phyloP scores from a whole-genome alignment of 768 basidiomycete species.

The Lanmaoa pseudosensibilis region DNA sequence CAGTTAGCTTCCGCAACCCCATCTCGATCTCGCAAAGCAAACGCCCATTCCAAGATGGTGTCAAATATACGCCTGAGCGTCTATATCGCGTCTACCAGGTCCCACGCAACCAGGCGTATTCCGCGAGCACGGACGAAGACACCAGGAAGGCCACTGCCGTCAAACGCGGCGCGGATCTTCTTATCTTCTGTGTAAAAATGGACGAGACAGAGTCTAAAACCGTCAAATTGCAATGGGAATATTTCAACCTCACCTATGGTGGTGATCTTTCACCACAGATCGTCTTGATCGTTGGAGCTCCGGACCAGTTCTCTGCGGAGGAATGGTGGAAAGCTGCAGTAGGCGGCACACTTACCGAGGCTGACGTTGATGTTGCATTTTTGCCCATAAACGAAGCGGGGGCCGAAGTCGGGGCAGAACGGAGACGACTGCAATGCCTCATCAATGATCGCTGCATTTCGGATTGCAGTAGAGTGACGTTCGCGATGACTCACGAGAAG shows the following conservation, averaged over 20 bases:
- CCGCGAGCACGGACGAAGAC: slow-evolving; percentile 3
- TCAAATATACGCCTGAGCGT: slow-evolving; percentile 8
- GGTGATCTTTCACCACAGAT: slow-evolving; percentile 29
- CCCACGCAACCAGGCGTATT: not conserved
- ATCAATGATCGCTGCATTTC: slow-evolving; percentile 24
- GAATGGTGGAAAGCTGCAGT: slow-evolving; percentile 21
- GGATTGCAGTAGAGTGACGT: slow-evolving; percentile 18
- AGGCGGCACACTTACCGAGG: not conserved
- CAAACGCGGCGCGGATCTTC: slow-evolving; percentile 27
- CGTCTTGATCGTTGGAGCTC: slow-evolving; percentile 23
- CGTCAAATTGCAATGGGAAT: slow-evolving; percentile 27
- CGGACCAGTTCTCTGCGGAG: slow-evolving; percentile 13
- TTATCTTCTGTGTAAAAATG: slow-evolving; percentile 24
- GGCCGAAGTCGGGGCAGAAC: not conserved
- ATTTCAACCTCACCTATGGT: slow-evolving; percentile 27
- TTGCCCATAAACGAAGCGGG: not conserved
- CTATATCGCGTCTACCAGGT: slow-evolving; percentile 28
- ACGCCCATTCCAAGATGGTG: slow-evolving; percentile 23
- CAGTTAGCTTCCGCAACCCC: slow-evolving; percentile 24
- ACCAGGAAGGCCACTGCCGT: slow-evolving; percentile 7
- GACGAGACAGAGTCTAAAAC: not conserved
- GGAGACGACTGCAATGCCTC: slow-evolving; percentile 9
- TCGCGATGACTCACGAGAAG: slow-evolving; percentile 4
- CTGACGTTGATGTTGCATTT: slow-evolving; percentile 13
- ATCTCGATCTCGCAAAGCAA: slow-evolving; percentile 18